Percentiles rank a stretch among this genome's conserved stretches.
These are phyloP conservation scores for Metschnikowia drakensbergensis DNA, from an alignment of 805 yeast genomes.

Conservation along the genomic window DNA sequence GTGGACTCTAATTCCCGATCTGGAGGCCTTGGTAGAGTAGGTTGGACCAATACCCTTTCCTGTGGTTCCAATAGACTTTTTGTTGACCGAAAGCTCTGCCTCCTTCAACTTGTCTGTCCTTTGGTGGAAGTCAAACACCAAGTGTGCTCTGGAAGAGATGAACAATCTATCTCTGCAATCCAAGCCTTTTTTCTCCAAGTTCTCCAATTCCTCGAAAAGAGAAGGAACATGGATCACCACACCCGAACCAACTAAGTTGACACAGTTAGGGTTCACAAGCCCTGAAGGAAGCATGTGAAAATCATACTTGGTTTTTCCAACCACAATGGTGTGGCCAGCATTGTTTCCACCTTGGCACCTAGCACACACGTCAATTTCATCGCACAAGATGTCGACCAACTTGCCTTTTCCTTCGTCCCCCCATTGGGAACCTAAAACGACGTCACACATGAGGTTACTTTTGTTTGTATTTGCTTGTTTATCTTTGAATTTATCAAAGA, in stretches of 20 bases:
- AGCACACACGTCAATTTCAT: slow-evolving; percentile 93
- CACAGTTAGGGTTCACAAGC: slow-evolving; percentile 88
- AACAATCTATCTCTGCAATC: slow-evolving; percentile 72
- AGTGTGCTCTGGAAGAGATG: slow-evolving; percentile 88
- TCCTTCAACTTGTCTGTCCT: slow-evolving; percentile 94
- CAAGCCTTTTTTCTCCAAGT: slow-evolving; percentile 78
- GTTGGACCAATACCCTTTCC: slow-evolving; percentile 99
- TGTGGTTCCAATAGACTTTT: slow-evolving; percentile 92
- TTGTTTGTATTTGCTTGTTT: slow-evolving; percentile 4
- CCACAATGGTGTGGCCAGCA: slow-evolving; percentile 99
- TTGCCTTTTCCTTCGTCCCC: slow-evolving; percentile 99
- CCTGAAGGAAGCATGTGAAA: slow-evolving; percentile 99
- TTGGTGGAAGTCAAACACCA: slow-evolving; percentile 98
- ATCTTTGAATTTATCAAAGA: slow-evolving; percentile 19
- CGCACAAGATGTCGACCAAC: slow-evolving; percentile 91
- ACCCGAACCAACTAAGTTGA: slow-evolving; percentile 89
- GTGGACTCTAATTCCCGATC: slow-evolving; percentile 96
- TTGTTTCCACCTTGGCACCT: slow-evolving; percentile 99
- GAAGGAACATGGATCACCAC: slow-evolving; percentile 96
- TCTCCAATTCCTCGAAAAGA: slow-evolving; percentile 79
- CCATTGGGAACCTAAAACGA: slow-evolving; percentile 98
- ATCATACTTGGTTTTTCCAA: slow-evolving; percentile 81
- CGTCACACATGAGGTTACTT: slow-evolving; percentile 60
- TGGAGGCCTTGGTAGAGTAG: slow-evolving; percentile 91
- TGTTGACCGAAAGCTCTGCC: slow-evolving; percentile 74